Conservation (phyloP, 1,284 basidiomycete species). For the Pseudozyma pruni region DNA sequence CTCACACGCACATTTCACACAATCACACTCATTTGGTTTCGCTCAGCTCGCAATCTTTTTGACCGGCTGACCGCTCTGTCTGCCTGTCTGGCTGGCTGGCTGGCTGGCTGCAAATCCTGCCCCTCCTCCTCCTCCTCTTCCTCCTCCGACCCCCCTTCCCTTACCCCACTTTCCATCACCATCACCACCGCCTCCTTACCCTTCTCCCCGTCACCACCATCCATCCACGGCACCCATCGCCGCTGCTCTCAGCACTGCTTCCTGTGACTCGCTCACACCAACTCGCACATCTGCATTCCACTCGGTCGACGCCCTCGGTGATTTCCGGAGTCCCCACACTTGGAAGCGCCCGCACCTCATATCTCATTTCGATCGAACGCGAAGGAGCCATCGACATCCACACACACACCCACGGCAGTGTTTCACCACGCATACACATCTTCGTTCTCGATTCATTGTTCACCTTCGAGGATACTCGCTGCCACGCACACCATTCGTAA, state of each 20-base stretch:
- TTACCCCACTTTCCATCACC: conserved; percentile 2
- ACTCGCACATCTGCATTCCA: neutral
- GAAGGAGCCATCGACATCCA: neutral
- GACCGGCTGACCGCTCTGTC: no score
- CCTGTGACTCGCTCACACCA: neutral
- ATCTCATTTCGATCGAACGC: no score
- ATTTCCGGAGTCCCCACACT: conserved; percentile 19
- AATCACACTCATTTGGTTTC: neutral
- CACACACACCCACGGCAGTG: neutral
- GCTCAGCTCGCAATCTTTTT: conserved; percentile 4
- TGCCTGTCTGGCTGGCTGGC: no score
- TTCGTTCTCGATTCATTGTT: no score
- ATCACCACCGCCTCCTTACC: no score
- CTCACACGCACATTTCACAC: conserved; percentile 9
- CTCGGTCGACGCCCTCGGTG: conserved; percentile 9
- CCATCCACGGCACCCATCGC: no score
- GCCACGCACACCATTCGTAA: no score
- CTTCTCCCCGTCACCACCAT: no score
- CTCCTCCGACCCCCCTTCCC: neutral
- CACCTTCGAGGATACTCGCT: no score
- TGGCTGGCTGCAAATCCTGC: no score
- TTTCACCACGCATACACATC: neutral
- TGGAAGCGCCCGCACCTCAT: neutral
- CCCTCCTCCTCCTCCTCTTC: neutral
- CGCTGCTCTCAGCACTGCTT: no score